Percentiles rank a stretch among this genome's conserved stretches.
phyloP scores from a whole-genome alignment of 768 basidiomycete species.

The Leccinum arenicola region DNA sequence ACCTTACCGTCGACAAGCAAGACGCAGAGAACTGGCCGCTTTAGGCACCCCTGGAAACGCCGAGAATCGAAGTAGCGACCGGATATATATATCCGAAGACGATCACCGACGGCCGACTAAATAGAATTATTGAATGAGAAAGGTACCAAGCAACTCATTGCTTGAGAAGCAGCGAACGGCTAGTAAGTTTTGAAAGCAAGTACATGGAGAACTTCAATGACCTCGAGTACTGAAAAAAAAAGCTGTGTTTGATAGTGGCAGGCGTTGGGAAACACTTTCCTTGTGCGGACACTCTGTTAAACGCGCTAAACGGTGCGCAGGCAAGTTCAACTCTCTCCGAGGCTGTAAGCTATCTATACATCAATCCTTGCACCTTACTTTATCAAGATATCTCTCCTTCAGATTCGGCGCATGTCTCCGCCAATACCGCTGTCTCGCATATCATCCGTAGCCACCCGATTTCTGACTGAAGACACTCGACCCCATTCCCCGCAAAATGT shows the following conservation, averaged over 20 bases:
- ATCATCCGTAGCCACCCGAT: slow-evolving; percentile 29
- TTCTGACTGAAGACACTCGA: slow-evolving; percentile 44
- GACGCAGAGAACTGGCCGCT: background rate
- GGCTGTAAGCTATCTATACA: too few relatives aligned
- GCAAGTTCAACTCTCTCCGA: too few relatives aligned
- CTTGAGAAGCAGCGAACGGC: background rate
- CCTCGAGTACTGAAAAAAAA: too few relatives aligned
- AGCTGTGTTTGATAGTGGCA: background rate
- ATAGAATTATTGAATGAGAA: background rate
- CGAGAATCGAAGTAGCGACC: background rate
- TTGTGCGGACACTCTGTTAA: background rate
- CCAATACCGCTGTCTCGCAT: slow-evolving; percentile 29
- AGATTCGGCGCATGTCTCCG: slow-evolving; percentile 23
- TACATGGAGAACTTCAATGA: too few relatives aligned
- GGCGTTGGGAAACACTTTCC: slow-evolving; percentile 2
- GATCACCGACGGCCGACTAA: background rate
- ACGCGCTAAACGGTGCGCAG: too few relatives aligned
- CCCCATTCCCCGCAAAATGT: slow-evolving; percentile 33
- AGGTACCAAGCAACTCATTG: background rate
- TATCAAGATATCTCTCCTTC: background rate
- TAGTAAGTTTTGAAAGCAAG: too few relatives aligned
- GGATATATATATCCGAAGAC: slow-evolving; percentile 4
- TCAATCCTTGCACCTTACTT: background rate
- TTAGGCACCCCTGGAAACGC: background rate
- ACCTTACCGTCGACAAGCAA: slow-evolving; percentile 5